Evolutionary conservation across 1,284 basidiomycete genomes (phyloP).

Genomic region (Ceratobasidium sp.): DNA sequence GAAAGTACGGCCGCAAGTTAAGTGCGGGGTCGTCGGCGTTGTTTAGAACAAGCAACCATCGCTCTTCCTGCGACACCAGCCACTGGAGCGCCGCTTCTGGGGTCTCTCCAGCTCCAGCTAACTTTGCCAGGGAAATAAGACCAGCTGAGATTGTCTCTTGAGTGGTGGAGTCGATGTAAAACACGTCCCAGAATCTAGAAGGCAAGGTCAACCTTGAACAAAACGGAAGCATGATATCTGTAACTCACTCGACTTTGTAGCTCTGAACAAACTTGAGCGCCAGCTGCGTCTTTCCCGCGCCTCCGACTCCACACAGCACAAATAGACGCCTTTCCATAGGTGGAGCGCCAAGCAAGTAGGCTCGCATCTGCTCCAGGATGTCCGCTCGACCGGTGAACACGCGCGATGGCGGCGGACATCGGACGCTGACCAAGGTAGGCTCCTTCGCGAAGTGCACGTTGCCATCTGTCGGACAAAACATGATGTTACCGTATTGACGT

Average conservation of each 20-base stretch:
- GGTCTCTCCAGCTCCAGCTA: not conserved
- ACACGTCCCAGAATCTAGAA: conserved; percentile 8
- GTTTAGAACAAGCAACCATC: conserved; percentile 18
- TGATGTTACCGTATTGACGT: too few species aligned
- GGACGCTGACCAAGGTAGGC: not conserved
- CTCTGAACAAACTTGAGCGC: not conserved
- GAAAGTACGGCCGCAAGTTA: not conserved
- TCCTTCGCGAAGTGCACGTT: not conserved
- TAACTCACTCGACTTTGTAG: not conserved
- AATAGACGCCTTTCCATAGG: not conserved
- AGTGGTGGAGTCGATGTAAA: conserved; percentile 29
- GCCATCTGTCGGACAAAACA: too few species aligned
- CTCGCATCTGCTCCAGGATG: not conserved
- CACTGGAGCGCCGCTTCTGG: conserved; percentile 14
- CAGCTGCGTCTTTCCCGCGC: conserved; percentile 34
- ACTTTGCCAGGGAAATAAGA: not conserved
- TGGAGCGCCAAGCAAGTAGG: not conserved
- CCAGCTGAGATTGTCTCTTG: not conserved
- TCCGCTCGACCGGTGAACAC: not conserved
- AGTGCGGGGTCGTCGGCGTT: conserved; percentile 3
- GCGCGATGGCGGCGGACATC: not conserved
- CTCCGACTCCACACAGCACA: conserved; percentile 31
- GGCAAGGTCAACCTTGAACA: too few species aligned
- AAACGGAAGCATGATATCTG: too few species aligned
- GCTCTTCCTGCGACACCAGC: conserved; percentile 15